Percentiles rank a stretch among this genome's conserved stretches.
These are phyloP conservation scores for Wickerhamiella slavikovae DNA, from an alignment of 805 yeast species.

Conservation along the genomic window DNA sequence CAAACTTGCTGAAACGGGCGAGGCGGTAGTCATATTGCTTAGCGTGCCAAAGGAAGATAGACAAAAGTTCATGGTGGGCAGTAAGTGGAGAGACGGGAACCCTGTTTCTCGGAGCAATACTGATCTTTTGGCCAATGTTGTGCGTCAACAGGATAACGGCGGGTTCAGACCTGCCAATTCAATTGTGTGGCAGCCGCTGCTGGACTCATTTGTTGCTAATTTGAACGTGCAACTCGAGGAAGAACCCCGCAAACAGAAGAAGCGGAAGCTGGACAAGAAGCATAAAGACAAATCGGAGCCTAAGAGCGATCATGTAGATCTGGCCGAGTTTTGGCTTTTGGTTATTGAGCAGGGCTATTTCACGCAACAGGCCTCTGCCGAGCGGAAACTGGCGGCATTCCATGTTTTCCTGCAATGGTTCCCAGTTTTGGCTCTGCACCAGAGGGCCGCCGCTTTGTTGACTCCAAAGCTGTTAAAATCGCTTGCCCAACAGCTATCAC, in stretches of 20 bases:
- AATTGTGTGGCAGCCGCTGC: conserved; percentile 21
- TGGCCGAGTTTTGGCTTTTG: conserved; percentile 57
- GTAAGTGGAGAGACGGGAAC: conserved; percentile 47
- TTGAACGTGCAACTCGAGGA: conserved; percentile 7
- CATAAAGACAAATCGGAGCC: conserved; percentile 15
- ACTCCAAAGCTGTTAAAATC: conserved; percentile 41
- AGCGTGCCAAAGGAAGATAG: conserved; percentile 22
- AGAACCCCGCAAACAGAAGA: conserved; percentile 20
- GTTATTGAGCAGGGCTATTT: conserved; percentile 69
- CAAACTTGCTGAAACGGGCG: conserved; percentile 46
- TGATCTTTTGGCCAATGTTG: conserved; percentile 35
- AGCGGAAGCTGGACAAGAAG: conserved; percentile 13
- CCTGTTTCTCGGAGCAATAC: conserved; percentile 59
- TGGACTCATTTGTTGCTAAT: conserved; percentile 19
- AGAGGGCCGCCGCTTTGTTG: conserved; percentile 11
- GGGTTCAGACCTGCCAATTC: conserved; percentile 12
- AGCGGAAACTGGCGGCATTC: conserved; percentile 73
- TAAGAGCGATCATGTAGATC: conserved; percentile 17
- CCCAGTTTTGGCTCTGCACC: conserved; percentile 10
- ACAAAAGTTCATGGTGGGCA: conserved; percentile 2
- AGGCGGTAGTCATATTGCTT: conserved; percentile 59
- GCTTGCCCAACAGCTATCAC: conserved; percentile 55
- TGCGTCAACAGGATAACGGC: conserved; percentile 16
- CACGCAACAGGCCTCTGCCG: conserved; percentile 56
- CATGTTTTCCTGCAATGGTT: conserved; percentile 41